Conservation (phyloP, 441 rosid species). For the Adansonia gregorii region DNA sequence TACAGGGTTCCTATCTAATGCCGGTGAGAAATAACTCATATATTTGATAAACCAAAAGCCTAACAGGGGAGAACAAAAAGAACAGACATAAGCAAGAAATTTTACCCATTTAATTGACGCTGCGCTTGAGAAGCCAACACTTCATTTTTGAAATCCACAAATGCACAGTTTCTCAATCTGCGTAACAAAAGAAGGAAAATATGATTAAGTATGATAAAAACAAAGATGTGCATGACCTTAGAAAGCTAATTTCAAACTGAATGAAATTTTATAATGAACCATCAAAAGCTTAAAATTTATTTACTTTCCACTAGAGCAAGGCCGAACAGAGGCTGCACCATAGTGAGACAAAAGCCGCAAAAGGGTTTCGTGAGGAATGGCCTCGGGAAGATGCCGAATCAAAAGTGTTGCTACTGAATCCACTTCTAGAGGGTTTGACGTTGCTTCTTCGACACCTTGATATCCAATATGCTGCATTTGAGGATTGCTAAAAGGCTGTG, state of each 20-base stretch:
- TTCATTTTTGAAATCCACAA: constrained; percentile 83
- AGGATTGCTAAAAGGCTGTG: constrained; percentile 30
- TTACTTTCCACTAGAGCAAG: constrained; percentile 74
- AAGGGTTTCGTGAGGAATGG: constrained; percentile 74
- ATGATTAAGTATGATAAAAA: neutral
- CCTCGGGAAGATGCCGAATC: constrained; percentile 82
- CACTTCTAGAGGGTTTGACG: constrained; percentile 21
- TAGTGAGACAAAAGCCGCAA: constrained; percentile 78
- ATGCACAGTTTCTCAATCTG: constrained; percentile 83
- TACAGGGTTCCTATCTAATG: neutral
- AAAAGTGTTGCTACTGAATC: constrained; percentile 51
- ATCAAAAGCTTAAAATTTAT: neutral
- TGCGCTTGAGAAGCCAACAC: constrained; percentile 80
- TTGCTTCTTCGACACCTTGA: constrained; percentile 39
- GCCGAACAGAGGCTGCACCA: constrained; percentile 77
- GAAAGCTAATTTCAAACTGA: neutral
- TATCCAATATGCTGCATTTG: constrained; percentile 33
- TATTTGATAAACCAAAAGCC: constrained; percentile 16
- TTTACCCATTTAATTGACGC: constrained; percentile 82
- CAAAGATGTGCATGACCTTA: neutral
- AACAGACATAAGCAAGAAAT: neutral
- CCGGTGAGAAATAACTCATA: neutral
- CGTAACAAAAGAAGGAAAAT: constrained; percentile 15
- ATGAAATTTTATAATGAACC: constrained; percentile 6
- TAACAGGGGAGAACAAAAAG: constrained; percentile 13